Percentiles rank a stretch among this genome's conserved stretches.
phyloP scores from a whole-genome alignment of 2,329 filamentous ascomycete species.

The Alternaria arborescens region DNA sequence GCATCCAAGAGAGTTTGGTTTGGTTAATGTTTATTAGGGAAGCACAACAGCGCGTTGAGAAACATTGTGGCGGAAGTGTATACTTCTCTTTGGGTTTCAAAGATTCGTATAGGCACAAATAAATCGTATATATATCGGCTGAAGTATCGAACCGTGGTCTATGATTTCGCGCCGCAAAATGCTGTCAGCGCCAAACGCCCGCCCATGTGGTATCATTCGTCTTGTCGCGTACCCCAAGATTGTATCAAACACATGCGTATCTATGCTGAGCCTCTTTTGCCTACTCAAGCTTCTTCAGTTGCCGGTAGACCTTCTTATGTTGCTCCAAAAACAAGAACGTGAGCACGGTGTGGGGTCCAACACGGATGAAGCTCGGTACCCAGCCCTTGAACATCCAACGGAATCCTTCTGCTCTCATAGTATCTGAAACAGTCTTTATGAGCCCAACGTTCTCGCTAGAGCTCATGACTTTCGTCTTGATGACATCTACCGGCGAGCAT shows the following conservation, averaged over 20 bases:
- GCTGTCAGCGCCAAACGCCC: constrained; percentile 10
- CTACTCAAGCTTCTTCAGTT: constrained; percentile 28
- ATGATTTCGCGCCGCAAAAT: constrained; percentile 3
- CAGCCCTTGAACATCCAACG: constrained; percentile 90
- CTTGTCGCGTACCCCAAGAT: not conserved
- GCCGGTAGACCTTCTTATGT: constrained; percentile 78
- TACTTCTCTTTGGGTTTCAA: not conserved
- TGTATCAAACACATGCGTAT: not conserved
- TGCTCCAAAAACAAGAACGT: constrained; percentile 88
- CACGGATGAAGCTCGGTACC: constrained; percentile 77
- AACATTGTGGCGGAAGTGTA: not conserved
- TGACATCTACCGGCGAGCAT: constrained; percentile 85
- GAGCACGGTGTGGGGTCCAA: constrained; percentile 81
- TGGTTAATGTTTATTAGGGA: not conserved
- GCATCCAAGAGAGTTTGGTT: not conserved
- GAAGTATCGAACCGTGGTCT: not conserved
- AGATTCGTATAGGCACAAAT: not conserved
- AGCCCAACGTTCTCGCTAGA: constrained; percentile 65
- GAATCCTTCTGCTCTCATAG: constrained; percentile 75
- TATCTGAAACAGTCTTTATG: constrained; percentile 68
- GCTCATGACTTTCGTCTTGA: constrained; percentile 90
- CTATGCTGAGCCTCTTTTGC: not conserved
- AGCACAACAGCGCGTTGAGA: not conserved
- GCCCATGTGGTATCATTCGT: constrained; percentile 19
- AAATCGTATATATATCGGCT: not conserved